Base-by-base conservation (phyloP, 495 filamentous ascomycete species). In the Parathielavia hyrcaniae region DNA sequence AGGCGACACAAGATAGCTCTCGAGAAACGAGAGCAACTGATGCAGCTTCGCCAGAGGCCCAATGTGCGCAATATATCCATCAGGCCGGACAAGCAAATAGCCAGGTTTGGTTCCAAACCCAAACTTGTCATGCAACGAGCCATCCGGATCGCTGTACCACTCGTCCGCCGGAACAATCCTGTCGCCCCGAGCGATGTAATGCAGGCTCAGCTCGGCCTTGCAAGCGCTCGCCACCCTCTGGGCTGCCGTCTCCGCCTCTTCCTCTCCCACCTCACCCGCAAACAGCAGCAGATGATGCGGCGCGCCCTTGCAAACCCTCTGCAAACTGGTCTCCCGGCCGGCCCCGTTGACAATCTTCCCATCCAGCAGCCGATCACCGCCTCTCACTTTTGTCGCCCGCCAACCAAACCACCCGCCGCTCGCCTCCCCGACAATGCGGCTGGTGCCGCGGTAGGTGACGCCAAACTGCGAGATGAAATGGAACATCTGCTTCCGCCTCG, bases 51-150 rank as follows among this genome's bases (percentile, higher is more conserved):
- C 55, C 32, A 77, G 44, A 3, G 41, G 50, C 10, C 73, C 74
- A 44, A 78, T 69, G 48, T 73, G 69, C 5, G 64, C 69, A 11
- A 76, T 56, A 54, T 78, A 71, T 5, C 64, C 58, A 53, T 78
- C 75, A 0, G 75, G 75, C 9, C 75, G 64, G 30, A 76, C 69
- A 11, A 74, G 62, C 26, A 73, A 63, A 57, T 71, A 76, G 0
- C 68, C 66, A 0, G 70, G 59, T 44, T 57, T 46, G 5, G 17
- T 57, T 5, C 60, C 59, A 50, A 71, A 70, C 3, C 75, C 75
- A 38, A 73, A 76, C 11, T 61, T 54, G 6, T 48, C 7, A 57
- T 75, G 71, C 11, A 73, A n/a, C 14, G 30, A 54, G 13, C 66
- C 71, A 6, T 60, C 68, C 11, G 48, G 19, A 45, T 77, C 74